Percentiles rank a stretch among this genome's conserved stretches.
Conservation (phyloP, 129 eudicot species). For the Scalesia atractyloides region DNA sequence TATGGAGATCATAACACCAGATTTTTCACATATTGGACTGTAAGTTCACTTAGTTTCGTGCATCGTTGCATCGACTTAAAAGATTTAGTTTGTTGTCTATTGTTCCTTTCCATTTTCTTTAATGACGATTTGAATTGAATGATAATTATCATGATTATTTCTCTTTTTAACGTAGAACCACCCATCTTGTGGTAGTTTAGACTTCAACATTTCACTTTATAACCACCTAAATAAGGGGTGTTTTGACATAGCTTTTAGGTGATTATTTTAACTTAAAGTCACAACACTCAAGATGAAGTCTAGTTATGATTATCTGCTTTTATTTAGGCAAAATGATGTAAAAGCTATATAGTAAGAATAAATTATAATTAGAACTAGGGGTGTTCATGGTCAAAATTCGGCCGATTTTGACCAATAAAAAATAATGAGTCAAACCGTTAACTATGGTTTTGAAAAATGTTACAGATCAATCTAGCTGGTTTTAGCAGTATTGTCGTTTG, state of each 20-base stretch:
- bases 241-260: background rate
- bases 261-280: background rate
- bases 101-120: background rate
- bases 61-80: background rate
- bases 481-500: too few species aligned
- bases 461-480: too few species aligned
- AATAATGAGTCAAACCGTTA: too few species aligned
- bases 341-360: background rate
- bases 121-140: background rate
- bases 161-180: background rate
- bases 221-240: too few species aligned
- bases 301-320: background rate
- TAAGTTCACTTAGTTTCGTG: slow-evolving; percentile 41
- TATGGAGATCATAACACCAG: slow-evolving; percentile 93
- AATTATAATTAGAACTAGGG: background rate
- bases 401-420: too few species aligned
- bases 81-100: background rate
- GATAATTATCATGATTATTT: background rate
- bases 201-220: background rate
- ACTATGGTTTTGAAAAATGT: too few species aligned
- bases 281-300: background rate
- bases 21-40: slow-evolving; percentile 96
- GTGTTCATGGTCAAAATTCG: too few species aligned
- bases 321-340: background rate
- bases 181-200: background rate